Conservation (phyloP, 345 rosid species). For the Noccaea caerulescens region DNA sequence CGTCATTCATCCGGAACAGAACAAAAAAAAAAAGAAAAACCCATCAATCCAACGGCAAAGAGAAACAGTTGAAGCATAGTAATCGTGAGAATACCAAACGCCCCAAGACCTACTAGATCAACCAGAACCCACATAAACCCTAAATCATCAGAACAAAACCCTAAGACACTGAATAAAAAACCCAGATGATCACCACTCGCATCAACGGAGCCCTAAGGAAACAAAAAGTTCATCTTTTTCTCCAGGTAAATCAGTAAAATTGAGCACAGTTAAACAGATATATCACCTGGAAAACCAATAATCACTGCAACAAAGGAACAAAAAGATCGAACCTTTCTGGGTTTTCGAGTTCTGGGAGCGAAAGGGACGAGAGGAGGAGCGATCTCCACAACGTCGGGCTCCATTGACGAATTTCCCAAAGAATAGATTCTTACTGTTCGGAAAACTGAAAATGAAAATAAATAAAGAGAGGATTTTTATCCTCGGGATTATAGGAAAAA, state of each 20-base stretch:
- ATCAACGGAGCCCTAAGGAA: not conserved
- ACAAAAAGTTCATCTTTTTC: slow-evolving; percentile 6
- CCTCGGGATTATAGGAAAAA: slow-evolving; percentile 17
- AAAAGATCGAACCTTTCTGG: slow-evolving; percentile 55
- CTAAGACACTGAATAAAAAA: not conserved
- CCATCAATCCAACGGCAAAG: not conserved
- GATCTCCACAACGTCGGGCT: slow-evolving; percentile 75
- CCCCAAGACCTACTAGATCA: not conserved
- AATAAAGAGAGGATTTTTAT: not conserved
- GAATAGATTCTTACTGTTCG: slow-evolving; percentile 9
- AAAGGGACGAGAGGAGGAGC: slow-evolving; percentile 51
- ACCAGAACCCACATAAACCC: slow-evolving; percentile 31
- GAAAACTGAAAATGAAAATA: not conserved
- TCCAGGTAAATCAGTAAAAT: slow-evolving; percentile 22
- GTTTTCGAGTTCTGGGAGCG: slow-evolving; percentile 46
- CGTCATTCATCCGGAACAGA: not conserved
- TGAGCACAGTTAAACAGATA: not conserved
- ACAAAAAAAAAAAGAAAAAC: not conserved
- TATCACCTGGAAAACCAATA: not conserved
- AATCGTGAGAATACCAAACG: not conserved
- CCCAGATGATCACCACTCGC: slow-evolving; percentile 31
- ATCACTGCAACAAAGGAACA: not conserved
- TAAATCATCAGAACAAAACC: slow-evolving; percentile 23
- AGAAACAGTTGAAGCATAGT: not conserved
- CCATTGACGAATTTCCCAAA: slow-evolving; percentile 50